Base-by-base conservation (phyloP, 83 land plant species). In the Isoetes engelmannii region DNA sequence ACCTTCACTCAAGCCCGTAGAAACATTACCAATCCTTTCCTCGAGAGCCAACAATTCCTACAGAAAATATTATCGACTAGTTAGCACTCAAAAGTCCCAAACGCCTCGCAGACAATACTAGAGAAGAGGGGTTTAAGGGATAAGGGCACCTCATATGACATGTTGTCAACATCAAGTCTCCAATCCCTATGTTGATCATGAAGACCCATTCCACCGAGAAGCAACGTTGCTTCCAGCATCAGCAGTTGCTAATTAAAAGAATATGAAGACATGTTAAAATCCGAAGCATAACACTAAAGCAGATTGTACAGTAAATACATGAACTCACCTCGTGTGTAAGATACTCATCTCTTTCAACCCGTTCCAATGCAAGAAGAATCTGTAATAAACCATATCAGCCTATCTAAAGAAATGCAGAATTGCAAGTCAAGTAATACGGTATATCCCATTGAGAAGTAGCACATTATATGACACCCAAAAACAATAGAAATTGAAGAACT, bases 281-380 rank as follows among this genome's bases (percentile, higher is more conserved):
- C 37, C 2, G 37, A 28, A 28, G 37, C 37, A 28, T 28, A 28
- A 28, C 37, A 2, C 37, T 28, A 28, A 28, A 28, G 37, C 37
- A 28, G 37, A 28, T 28, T 28, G 2, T 28, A 28, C 37, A 28
- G 37, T 28, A 28, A 28, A 2, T 28, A 28, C 37, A 0, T 28
- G 37, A 28, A 0, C 37, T 28, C 37, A 75, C 78, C 78, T 75
- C 78, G 48, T 69, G 67, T 1, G 78, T 70, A n/a, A 75, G 75
- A 61, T 75, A 75, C 62, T 75, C 78, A 45, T 70, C 76, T 60
- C 75, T 69, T 58, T 75, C 78, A 46, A 75, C 75, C 8, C 76
- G 76, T 43, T 75, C 76, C 45, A 69, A 57, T 43, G 78, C 78
- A 18, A 47, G 48, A 44, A 75, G 49, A 44, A 75, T 75, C 78